phyloP scores from a whole-genome alignment of 2,329 filamentous ascomycete species.

The Aquanectria penicillioides region DNA sequence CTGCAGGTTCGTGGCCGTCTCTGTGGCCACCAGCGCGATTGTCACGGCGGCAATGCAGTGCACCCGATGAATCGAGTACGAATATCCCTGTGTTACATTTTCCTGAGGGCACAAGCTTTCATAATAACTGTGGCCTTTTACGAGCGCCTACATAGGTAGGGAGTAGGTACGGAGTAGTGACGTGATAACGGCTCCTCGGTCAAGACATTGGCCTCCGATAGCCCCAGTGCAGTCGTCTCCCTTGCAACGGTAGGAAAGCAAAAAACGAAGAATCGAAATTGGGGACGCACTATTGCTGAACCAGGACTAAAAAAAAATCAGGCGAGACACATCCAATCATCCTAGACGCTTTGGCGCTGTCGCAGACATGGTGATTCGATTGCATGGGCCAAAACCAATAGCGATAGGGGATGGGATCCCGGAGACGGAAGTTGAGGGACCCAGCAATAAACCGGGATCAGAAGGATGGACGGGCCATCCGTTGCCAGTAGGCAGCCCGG shows the following conservation, averaged over 20 bases:
- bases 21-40: slow-evolving; percentile 17
- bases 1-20: slow-evolving; percentile 34
- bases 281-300: neutral
- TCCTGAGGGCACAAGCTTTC: too few relatives aligned
- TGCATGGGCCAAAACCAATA: slow-evolving; percentile 6
- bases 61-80: too few relatives aligned
- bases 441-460: slow-evolving; percentile 23
- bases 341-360: slow-evolving; percentile 16
- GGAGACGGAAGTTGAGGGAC: slow-evolving; percentile 14
- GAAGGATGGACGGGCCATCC: slow-evolving; percentile 27
- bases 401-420: slow-evolving; percentile 24
- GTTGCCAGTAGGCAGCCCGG: slow-evolving; percentile 22
- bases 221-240: neutral
- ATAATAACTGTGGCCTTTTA: too few relatives aligned
- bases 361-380: slow-evolving; percentile 10
- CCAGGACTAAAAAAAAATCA: slow-evolving; percentile 7
- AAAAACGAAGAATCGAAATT: slow-evolving; percentile 3
- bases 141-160: too few relatives aligned
- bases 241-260: neutral
- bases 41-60: too few relatives aligned
- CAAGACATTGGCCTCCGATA: too few relatives aligned
- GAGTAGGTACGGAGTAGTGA: too few relatives aligned
- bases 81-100: too few relatives aligned
- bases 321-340: slow-evolving; percentile 19
- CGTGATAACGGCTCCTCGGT: too few relatives aligned